Evolutionary conservation across 768 basidiomycete species (phyloP).

Genomic region (Mycena crocata): DNA sequence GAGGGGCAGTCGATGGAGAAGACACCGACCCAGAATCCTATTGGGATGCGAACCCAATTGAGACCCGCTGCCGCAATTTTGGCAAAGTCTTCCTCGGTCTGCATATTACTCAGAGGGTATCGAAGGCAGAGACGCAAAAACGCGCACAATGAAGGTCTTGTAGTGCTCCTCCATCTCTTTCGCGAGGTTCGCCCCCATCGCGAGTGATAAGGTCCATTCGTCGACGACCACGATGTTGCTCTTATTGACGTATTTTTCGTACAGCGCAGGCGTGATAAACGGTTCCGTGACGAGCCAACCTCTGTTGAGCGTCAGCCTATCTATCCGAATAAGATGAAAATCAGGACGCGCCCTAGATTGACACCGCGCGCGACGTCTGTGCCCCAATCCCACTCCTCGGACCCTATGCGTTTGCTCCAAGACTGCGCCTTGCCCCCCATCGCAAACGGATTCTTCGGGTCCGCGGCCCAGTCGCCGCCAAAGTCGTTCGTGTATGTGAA

Average conservation of each 20-base stretch:
- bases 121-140: neutral
- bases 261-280: constrained; percentile 78
- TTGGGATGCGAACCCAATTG: constrained; percentile 88
- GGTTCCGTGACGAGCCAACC: constrained; percentile 79
- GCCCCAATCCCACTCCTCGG: constrained; percentile 81
- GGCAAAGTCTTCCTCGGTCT: constrained; percentile 82
- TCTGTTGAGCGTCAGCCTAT: constrained; percentile 40
- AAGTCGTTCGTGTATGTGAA: constrained; percentile 85
- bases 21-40: constrained; percentile 74
- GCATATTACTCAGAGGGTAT: constrained; percentile 15
- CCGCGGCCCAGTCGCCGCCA: constrained; percentile 85
- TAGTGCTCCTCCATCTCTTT: constrained; percentile 84
- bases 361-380: constrained; percentile 66
- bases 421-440: constrained; percentile 80
- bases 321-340: constrained; percentile 23
- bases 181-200: constrained; percentile 74
- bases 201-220: constrained; percentile 81
- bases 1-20: neutral
- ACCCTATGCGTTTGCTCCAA: constrained; percentile 80
- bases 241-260: constrained; percentile 67
- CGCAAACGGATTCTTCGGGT: constrained; percentile 78
- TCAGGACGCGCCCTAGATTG: constrained; percentile 63
- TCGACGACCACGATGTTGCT: constrained; percentile 63
- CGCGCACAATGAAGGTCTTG: constrained; percentile 82
- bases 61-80: constrained; percentile 83